phyloP scores from a whole-genome alignment of 1,284 basidiomycete species.

The Ustilago cynodontis region DNA sequence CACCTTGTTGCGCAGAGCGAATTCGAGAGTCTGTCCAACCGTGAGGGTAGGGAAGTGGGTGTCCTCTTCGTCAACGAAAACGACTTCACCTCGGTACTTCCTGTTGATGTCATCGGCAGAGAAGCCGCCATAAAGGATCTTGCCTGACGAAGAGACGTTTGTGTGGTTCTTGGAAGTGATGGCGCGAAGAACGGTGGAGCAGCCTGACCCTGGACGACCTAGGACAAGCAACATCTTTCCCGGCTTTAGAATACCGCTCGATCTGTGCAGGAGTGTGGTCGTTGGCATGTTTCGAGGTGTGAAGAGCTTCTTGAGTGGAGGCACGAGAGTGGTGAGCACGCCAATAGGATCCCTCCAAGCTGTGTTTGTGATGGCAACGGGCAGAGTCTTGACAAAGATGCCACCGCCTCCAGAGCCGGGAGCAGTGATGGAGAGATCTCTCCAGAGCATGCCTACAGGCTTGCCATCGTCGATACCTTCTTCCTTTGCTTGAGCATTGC shows the following conservation, averaged over 20 bases:
- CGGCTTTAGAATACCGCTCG: constrained; percentile 55
- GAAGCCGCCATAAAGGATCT: constrained; percentile 57
- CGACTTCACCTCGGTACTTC: constrained; percentile 58
- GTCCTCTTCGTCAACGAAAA: constrained; percentile 57
- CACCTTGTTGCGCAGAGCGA: constrained; percentile 60
- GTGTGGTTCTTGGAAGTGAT: constrained; percentile 53
- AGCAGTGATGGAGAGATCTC: constrained; percentile 50
- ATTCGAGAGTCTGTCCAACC: constrained; percentile 59
- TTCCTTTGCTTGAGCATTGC: constrained; percentile 40
- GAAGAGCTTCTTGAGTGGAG: constrained; percentile 36
- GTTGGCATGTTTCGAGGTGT: constrained; percentile 35
- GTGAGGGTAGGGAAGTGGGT: constrained; percentile 62
- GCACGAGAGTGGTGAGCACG: constrained; percentile 50
- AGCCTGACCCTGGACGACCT: constrained; percentile 61
- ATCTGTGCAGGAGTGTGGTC: constrained; percentile 43
- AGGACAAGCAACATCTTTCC: constrained; percentile 65
- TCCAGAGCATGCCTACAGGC: constrained; percentile 61
- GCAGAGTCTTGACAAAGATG: constrained; percentile 61
- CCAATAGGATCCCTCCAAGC: constrained; percentile 55
- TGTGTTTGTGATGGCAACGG: constrained; percentile 58
- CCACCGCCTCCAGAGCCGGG: constrained; percentile 53
- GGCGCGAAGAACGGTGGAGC: constrained; percentile 55
- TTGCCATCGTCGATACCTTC: constrained; percentile 53
- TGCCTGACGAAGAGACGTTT: constrained; percentile 50
- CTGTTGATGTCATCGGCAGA: constrained; percentile 40